Evolutionary conservation across 768 basidiomycete genomes (phyloP).

Genomic region (Coprinopsis cinerea): DNA sequence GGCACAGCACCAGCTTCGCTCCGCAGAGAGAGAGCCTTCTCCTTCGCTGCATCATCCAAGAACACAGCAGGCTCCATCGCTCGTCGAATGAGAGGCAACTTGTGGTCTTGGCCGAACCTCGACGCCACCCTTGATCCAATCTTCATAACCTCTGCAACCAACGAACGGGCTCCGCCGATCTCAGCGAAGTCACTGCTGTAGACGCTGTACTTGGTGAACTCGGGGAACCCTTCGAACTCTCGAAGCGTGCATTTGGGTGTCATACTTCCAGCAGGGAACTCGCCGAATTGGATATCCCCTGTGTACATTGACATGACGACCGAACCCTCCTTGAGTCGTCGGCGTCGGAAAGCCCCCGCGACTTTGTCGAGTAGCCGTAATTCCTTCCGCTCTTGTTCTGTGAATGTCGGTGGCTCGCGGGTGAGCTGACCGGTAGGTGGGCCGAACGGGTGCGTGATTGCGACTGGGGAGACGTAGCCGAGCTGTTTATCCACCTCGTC

Average conservation of each 20-base stretch:
- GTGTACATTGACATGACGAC: background rate
- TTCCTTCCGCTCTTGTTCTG: background rate
- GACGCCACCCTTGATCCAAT: constrained; percentile 73
- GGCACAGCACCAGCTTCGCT: constrained; percentile 40
- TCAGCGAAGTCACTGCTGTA: constrained; percentile 17
- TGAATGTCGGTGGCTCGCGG: background rate
- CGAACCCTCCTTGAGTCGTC: background rate
- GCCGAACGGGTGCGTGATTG: constrained; percentile 41
- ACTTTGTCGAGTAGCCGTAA: constrained; percentile 1
- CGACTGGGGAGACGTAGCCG: constrained; percentile 16
- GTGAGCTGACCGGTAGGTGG: constrained; percentile 9
- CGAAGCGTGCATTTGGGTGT: background rate
- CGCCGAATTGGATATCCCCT: background rate
- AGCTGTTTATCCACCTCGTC: constrained; percentile 54
- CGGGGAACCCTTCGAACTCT: constrained; percentile 42
- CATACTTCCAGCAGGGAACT: constrained; percentile 5
- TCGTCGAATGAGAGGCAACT: constrained; percentile 63
- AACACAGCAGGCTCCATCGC: constrained; percentile 27
- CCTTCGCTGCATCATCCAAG: constrained; percentile 26
- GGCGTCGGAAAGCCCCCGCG: background rate
- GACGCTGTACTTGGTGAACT: constrained; percentile 40
- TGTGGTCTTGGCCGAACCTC: constrained; percentile 53
- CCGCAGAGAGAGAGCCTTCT: constrained; percentile 45
- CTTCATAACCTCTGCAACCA: constrained; percentile 83
- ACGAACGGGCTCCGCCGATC: constrained; percentile 39